Conservation (phyloP, 768 basidiomycete genomes). For the Psilocybe azurescens region DNA sequence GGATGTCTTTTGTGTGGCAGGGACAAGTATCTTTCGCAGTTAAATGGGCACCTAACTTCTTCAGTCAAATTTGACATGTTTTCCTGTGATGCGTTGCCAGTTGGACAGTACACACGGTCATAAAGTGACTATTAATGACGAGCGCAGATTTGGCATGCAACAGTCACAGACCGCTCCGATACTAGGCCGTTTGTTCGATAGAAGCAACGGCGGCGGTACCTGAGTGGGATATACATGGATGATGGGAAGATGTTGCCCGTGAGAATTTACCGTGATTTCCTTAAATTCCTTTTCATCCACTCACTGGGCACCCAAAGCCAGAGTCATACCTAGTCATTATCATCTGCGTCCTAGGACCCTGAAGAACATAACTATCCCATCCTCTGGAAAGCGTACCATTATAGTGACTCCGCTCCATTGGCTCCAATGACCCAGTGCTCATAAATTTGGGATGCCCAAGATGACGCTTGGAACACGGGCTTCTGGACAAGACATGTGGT, state of each 20-base stretch:
- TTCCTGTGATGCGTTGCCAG: slow-evolving; percentile 4
- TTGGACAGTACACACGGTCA: background rate
- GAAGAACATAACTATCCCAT: too few relatives aligned
- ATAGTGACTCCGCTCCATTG: background rate
- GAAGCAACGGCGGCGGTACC: background rate
- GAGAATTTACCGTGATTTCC: background rate
- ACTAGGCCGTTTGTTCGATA: background rate
- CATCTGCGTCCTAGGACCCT: too few relatives aligned
- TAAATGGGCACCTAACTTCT: background rate
- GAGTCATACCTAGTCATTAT: too few relatives aligned
- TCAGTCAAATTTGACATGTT: background rate
- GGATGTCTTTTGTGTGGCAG: background rate
- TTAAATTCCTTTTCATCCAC: background rate
- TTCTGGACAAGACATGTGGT: background rate
- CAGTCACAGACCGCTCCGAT: background rate
- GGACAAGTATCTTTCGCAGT: background rate
- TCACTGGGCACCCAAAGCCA: too few relatives aligned
- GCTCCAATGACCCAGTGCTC: too few relatives aligned
- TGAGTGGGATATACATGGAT: background rate
- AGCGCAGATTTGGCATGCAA: background rate
- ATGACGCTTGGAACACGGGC: too few relatives aligned
- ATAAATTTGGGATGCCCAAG: too few relatives aligned
- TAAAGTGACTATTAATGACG: background rate
- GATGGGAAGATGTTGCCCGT: slow-evolving; percentile 4
- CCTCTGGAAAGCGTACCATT: background rate